These are phyloP conservation scores for Malus orientalis DNA, from an alignment of 306 rosid genomes.

Conservation along the genomic window DNA sequence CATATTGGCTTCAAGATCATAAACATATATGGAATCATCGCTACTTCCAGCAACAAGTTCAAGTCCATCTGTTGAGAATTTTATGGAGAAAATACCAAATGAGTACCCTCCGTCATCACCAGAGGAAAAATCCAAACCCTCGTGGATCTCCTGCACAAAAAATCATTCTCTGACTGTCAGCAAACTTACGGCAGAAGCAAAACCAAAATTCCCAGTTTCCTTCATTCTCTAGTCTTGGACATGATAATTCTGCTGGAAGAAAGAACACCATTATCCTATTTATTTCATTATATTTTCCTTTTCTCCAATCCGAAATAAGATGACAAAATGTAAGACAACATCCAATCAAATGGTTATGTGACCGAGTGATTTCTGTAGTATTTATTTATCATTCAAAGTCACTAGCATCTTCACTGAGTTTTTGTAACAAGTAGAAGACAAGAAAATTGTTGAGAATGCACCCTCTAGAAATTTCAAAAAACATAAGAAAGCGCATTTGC, in stretches of 20 bases:
- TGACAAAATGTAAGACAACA: not conserved
- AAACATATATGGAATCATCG: conserved; percentile 69
- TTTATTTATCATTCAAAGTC: not conserved
- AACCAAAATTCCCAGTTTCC: not conserved
- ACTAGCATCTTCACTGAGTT: not conserved
- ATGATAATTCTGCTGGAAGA: not conserved
- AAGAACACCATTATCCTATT: not conserved
- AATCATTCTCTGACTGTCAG: conserved; percentile 6
- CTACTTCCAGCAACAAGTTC: conserved; percentile 91
- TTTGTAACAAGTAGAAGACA: not conserved
- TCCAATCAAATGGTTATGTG: not conserved
- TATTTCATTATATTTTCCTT: not conserved
- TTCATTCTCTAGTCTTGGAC: not conserved
- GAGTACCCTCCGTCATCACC: conserved; percentile 41
- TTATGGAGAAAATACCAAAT: conserved; percentile 77
- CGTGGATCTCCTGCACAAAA: conserved; percentile 69
- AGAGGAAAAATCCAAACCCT: conserved; percentile 60
- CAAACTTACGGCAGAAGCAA: not conserved
- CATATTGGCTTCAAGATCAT: conserved; percentile 82
- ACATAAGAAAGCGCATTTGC: not conserved
- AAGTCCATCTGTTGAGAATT: conserved; percentile 76
- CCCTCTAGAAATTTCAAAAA: not conserved
- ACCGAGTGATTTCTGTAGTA: not conserved
- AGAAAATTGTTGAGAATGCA: not conserved
- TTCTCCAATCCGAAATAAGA: not conserved